Conservation (phyloP, 331 rosid genomes). For the Acacia concinna region DNA sequence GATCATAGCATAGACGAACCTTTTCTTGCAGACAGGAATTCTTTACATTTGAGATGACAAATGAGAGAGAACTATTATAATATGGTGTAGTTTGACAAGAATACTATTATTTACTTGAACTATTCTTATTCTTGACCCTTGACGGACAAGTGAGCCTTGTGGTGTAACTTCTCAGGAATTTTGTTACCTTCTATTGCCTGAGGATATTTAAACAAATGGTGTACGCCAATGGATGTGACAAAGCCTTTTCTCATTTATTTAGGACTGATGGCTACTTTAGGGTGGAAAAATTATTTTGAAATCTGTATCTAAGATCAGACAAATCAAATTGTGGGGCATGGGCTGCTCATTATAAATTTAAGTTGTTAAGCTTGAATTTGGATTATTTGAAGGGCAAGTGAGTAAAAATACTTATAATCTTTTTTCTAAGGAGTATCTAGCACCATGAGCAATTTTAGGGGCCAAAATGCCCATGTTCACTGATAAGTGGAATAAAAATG, state of each 20-base stretch:
- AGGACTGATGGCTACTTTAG: not conserved
- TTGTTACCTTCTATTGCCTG: not conserved
- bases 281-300: not conserved
- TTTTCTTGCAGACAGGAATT: slow-evolving; percentile 34
- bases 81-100: slow-evolving; percentile 12
- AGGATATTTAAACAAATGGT: not conserved
- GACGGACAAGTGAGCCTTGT: not conserved
- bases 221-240: not conserved
- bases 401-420: too few species aligned
- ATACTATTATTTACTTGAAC: slow-evolving; percentile 2
- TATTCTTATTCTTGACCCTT: not conserved
- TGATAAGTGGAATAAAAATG: too few species aligned
- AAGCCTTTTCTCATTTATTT: not conserved
- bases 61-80: not conserved
- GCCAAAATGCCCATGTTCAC: too few species aligned
- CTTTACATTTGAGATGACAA: slow-evolving; percentile 26
- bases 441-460: too few species aligned
- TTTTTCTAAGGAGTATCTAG: too few species aligned
- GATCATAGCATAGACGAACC: not conserved
- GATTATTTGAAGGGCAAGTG: not conserved
- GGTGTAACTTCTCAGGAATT: not conserved
- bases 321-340: too few species aligned
- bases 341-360: not conserved
- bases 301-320: not conserved
- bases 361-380: not conserved